phyloP scores from a whole-genome alignment of 108 stramenopile species.

The Stephanodiscus triporus region DNA sequence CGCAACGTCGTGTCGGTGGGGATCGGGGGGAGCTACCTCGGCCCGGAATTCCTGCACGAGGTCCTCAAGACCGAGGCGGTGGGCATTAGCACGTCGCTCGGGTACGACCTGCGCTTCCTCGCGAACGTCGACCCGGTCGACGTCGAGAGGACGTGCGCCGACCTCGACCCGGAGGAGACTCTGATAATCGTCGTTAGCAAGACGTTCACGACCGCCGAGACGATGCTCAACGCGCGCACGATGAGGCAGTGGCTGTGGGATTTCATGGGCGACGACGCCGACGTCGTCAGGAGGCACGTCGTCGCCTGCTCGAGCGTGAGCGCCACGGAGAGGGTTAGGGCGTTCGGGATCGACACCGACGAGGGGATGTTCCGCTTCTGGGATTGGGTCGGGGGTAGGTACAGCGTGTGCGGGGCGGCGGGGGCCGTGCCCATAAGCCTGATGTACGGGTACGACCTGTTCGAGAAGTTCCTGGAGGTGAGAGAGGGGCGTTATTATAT shows the following conservation, averaged over 20 bases:
- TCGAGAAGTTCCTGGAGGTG: slow-evolving; percentile 92
- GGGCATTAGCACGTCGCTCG: slow-evolving; percentile 81
- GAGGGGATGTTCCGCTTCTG: slow-evolving; percentile 93
- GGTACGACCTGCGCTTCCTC: slow-evolving; percentile 92
- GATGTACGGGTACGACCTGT: slow-evolving; percentile 90
- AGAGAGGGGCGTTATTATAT: not conserved
- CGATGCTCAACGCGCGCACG: slow-evolving; percentile 98
- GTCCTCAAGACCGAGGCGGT: slow-evolving; percentile 94
- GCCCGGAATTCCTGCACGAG: slow-evolving; percentile 97
- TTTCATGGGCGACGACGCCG: slow-evolving; percentile 90
- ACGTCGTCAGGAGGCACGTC: slow-evolving; percentile 94
- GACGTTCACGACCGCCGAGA: slow-evolving; percentile 99
- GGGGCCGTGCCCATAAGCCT: slow-evolving; percentile 94
- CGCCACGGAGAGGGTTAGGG: slow-evolving; percentile 72
- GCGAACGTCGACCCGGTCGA: slow-evolving; percentile 99
- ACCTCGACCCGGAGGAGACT: slow-evolving; percentile 92
- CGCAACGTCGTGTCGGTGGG: slow-evolving; percentile 96
- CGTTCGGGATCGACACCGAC: slow-evolving; percentile 91
- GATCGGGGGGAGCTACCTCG: slow-evolving; percentile 98
- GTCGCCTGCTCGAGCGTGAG: slow-evolving; percentile 91
- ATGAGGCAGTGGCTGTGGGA: slow-evolving; percentile 98
- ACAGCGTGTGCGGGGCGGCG: slow-evolving; percentile 93
- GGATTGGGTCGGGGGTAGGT: slow-evolving; percentile 98
- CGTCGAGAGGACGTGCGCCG: slow-evolving; percentile 92
- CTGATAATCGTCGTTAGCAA: slow-evolving; percentile 96